These are phyloP conservation scores for Tulasnella sp. DNA, from an alignment of 768 basidiomycete genomes.

Conservation along the genomic window DNA sequence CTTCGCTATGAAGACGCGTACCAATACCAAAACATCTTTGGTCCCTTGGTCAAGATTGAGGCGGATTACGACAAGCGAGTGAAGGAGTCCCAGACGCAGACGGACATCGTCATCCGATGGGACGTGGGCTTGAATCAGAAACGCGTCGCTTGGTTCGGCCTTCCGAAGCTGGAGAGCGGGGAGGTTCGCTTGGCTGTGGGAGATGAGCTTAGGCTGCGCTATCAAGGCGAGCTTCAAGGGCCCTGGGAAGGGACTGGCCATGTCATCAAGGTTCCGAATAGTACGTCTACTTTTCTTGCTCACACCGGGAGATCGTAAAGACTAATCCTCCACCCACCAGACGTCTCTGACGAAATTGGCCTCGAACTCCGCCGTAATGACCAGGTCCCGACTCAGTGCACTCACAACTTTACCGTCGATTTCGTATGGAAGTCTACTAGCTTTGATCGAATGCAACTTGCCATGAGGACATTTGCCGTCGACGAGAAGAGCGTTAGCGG, in stretches of 20 bases:
- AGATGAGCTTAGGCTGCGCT: slow-evolving; percentile 87
- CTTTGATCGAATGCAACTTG: slow-evolving; percentile 98
- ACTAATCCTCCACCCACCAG: slow-evolving; percentile 40
- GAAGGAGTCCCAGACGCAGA: slow-evolving; percentile 98
- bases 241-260: slow-evolving; percentile 70
- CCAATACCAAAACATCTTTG: slow-evolving; percentile 99
- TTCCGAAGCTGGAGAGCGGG: slow-evolving; percentile 97
- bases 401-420: slow-evolving; percentile 94
- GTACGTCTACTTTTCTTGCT: slow-evolving; percentile 46
- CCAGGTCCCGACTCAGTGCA: slow-evolving; percentile 89
- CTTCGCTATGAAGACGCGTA: slow-evolving; percentile 89
- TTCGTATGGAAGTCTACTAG: slow-evolving; percentile 99
- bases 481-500: slow-evolving; percentile 99
- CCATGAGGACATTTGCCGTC: slow-evolving; percentile 99
- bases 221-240: slow-evolving; percentile 62
- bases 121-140: slow-evolving; percentile 98
- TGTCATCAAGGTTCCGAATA: slow-evolving; percentile 98
- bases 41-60: slow-evolving; percentile 98
- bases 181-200: slow-evolving; percentile 96
- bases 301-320: too few relatives aligned
- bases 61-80: slow-evolving; percentile 97
- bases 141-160: slow-evolving; percentile 93
- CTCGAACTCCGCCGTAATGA: slow-evolving; percentile 87
- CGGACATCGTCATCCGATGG: slow-evolving; percentile 93
- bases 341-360: slow-evolving; percentile 97